Evolutionary conservation across 306 rosid genomes (phyloP).

Genomic region (Sechiopsis laciniata): DNA sequence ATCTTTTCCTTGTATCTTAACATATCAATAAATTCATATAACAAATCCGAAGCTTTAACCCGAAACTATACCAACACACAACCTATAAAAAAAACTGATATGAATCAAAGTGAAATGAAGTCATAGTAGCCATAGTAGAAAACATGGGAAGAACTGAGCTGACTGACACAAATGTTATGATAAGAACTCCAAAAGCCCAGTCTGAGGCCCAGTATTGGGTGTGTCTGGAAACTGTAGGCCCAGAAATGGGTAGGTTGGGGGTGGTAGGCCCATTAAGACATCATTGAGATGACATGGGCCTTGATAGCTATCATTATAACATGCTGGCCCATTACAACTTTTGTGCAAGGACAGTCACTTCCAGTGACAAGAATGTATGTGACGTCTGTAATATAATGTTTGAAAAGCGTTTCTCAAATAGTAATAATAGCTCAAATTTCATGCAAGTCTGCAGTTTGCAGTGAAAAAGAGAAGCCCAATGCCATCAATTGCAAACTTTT

Average conservation of each 20-base stretch:
- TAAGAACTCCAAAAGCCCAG: conserved; percentile 1
- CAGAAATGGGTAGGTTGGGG: neutral
- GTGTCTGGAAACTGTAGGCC: conserved; percentile 17
- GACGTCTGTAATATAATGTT: neutral
- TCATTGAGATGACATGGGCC: conserved; percentile 20
- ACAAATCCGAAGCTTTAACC: neutral
- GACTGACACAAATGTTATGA: neutral
- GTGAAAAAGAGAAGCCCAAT: neutral
- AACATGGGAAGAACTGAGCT: neutral
- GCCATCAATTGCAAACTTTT: conserved; percentile 13
- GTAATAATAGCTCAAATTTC: conserved; percentile 16
- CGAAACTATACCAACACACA: neutral
- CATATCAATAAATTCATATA: too few relatives aligned
- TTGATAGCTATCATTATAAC: neutral
- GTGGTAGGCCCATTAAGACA: conserved; percentile 15
- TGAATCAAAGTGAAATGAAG: neutral
- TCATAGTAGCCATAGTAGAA: neutral
- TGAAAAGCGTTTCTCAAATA: neutral
- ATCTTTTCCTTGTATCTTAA: too few relatives aligned
- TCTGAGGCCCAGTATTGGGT: conserved; percentile 18
- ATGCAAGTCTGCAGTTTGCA: conserved; percentile 20
- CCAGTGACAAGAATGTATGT: neutral
- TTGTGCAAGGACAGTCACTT: conserved; percentile 5
- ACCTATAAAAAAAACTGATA: neutral
- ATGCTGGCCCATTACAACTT: conserved; percentile 13